Conservation (phyloP, 768 basidiomycete species). For the Suillus discolor region DNA sequence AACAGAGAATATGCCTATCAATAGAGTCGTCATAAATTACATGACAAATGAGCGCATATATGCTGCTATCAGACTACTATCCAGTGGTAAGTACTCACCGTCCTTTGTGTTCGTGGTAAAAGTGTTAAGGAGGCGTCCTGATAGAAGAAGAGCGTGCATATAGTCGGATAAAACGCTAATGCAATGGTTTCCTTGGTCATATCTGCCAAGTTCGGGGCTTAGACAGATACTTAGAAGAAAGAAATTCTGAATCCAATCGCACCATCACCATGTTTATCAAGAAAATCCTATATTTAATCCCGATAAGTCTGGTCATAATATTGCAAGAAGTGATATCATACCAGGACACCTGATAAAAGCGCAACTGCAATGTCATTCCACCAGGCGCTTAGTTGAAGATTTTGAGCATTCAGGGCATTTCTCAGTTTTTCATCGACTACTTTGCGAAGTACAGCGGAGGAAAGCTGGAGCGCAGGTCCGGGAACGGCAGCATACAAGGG, state of each 20-base stretch:
- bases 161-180: constrained; percentile 28
- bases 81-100: neutral
- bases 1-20: constrained; percentile 56
- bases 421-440: constrained; percentile 43
- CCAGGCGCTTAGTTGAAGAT: constrained; percentile 23
- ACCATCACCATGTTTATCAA: constrained; percentile 26
- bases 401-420: constrained; percentile 22
- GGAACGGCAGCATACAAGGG: constrained; percentile 47
- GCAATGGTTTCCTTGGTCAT: constrained; percentile 28
- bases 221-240: neutral
- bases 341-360: constrained; percentile 56
- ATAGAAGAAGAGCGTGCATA: constrained; percentile 43
- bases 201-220: constrained; percentile 14
- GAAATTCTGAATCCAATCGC: neutral
- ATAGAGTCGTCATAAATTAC: constrained; percentile 23
- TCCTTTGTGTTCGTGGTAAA: constrained; percentile 19
- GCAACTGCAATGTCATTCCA: constrained; percentile 52
- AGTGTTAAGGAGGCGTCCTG: constrained; percentile 20
- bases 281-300: constrained; percentile 23
- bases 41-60: constrained; percentile 30
- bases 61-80: constrained; percentile 16
- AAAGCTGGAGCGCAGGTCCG: constrained; percentile 41
- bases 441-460: constrained; percentile 40
- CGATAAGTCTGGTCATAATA: neutral
- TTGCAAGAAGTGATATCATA: constrained; percentile 24